Evolutionary conservation across 192 early-diverging fungal species (phyloP), one percentile per base, ranked within the genome.

Genomic region (Entophlyctis helioformis): DNA sequence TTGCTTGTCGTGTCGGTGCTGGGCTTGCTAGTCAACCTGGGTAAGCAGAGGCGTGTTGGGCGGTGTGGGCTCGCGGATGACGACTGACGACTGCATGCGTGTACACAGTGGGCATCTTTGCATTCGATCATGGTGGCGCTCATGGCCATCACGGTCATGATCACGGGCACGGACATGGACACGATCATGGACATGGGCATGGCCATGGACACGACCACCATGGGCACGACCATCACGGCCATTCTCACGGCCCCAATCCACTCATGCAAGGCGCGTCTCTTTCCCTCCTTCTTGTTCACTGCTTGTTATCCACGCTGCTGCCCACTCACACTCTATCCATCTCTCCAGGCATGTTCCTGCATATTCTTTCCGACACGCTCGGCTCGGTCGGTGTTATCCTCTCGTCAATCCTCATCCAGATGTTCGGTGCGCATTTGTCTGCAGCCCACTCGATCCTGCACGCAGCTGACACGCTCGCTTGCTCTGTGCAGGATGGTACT

Each of bases 331-430:
- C n/a, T n/a, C n/a, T 18, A 16, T 46, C 31, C 19, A 46, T 21
- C 16, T 50, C 25, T 36, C 15, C 33, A 69, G 77, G 81, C 29
- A 86, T 97, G 35, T 97, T 94, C 51, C 61, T 97, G 28, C 93
- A 97, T 47, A 82, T 97, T 26, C 63, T 97, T 51, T 85, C 90
- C 5, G 93, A 97, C 60, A 90, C 93, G 1, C 66, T 97, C 16
- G 93, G 93, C 23, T 91, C 88, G 29, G 87, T 91, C 0, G 93
- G 93, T 44, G 93, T 97, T 0, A 92, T 97, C 40, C 76, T 92
- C n/a, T 93, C 90, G 0, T 87, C 87, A 0, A 50, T 97, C 19
- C 61, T 93, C 27, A 90, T 97, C 33, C 71, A 86, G 53, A 74
- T 59, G 55, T 92, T 89, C 59, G 89, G 70, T 73, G 50, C 12